Conservation (phyloP, 768 basidiomycete genomes). For the Termitomyces sp. region DNA sequence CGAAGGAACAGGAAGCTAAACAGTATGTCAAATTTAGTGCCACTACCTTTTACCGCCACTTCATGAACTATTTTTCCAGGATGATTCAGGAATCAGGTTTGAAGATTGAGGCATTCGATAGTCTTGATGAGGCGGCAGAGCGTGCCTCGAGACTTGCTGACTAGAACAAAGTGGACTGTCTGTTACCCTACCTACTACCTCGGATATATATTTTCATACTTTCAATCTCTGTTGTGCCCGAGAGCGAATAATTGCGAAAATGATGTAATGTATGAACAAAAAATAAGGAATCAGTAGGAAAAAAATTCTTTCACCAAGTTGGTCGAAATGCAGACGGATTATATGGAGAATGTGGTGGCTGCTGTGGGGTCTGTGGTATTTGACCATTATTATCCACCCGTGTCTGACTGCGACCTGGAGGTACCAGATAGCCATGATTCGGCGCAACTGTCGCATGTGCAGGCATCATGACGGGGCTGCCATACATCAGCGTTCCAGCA, state of each 20-base stretch:
- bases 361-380: conserved; percentile 33
- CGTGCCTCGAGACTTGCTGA: conserved; percentile 69
- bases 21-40: conserved; percentile 47
- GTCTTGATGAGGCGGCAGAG: conserved; percentile 87
- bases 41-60: not conserved
- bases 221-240: conserved; percentile 5
- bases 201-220: conserved; percentile 10
- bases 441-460: conserved; percentile 37
- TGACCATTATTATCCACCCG: conserved; percentile 45
- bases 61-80: conserved; percentile 36
- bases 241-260: conserved; percentile 17
- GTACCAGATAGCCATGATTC: conserved; percentile 44
- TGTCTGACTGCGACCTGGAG: conserved; percentile 42
- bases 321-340: conserved; percentile 40
- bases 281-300: conserved; percentile 20
- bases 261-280: conserved; percentile 36
- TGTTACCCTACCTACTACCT: conserved; percentile 3
- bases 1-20: conserved; percentile 94
- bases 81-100: conserved; percentile 92
- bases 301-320: conserved; percentile 38
- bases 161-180: conserved; percentile 25
- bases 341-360: conserved; percentile 34
- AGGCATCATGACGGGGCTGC: conserved; percentile 70
- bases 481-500: conserved; percentile 58
- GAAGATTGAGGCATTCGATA: conserved; percentile 91